Conservation (phyloP, 805 yeast genomes). For the Wickerhamomyces bisporus region DNA sequence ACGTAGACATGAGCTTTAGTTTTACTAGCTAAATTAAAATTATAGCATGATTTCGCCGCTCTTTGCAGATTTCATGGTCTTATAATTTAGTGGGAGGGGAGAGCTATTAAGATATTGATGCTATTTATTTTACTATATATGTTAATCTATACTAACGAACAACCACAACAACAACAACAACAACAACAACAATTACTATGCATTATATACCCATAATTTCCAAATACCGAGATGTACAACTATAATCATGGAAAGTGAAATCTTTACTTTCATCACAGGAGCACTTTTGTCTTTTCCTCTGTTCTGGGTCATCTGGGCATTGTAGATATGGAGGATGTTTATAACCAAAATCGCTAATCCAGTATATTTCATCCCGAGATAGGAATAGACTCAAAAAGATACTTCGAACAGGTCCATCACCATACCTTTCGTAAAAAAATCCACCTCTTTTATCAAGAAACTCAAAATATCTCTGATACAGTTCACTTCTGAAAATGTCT, state of each 20-base stretch:
- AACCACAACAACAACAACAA: no score
- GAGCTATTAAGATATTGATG: no score
- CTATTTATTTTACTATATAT: no score
- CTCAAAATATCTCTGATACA: constrained; percentile 56
- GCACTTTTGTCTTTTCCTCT: constrained; percentile 60
- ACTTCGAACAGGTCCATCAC: constrained; percentile 89
- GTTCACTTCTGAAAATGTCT: constrained; percentile 56
- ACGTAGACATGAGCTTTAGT: no score
- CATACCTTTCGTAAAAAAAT: constrained; percentile 86
- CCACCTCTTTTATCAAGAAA: constrained; percentile 67
- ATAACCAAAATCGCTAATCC: constrained; percentile 79
- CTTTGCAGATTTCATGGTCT: no score
- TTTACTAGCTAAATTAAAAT: no score
- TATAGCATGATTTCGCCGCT: no score
- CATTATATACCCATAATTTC: no score
- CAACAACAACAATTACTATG: no score
- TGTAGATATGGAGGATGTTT: constrained; percentile 68
- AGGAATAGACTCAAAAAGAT: constrained; percentile 73
- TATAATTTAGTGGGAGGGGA: no score
- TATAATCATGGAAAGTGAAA: constrained; percentile 65
- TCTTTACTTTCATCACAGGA: constrained; percentile 68
- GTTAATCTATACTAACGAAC: no score
- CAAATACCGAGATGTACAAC: constrained; percentile 63
- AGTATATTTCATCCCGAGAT: constrained; percentile 58
- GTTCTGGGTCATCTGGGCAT: constrained; percentile 65